Base-by-base conservation (phyloP, 202 grass and related monocot genomes). In the Carex sylvatica region DNA sequence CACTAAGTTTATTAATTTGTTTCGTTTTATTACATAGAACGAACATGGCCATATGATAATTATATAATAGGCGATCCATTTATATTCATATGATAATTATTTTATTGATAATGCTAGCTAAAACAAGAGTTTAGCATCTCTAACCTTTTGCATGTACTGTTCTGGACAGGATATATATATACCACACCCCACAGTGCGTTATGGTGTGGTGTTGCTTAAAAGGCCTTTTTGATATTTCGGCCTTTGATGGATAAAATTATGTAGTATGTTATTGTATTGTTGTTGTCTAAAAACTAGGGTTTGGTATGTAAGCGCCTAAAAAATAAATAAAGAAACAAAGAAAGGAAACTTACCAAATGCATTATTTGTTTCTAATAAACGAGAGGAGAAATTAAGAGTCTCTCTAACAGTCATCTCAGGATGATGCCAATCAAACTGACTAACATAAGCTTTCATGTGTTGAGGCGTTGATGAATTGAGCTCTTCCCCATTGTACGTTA, bases 381-480 rank as follows among this genome's bases (percentile, higher is more conserved):
- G 88, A 83, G 84, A 91, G 68, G 96, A 86, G 75, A 98, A 98
- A 88, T 98, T 84, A 51, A 98, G 82, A 0, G 92, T 98, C 63
- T 98, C 96, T 81, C 89, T 89, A 64, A 93, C 89, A 62, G 96
- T 98, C 96, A 98, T 98, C 86, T 98, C 96, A 51, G 96, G 82
- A 86, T 95, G 96, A 83, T 98, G 96, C 83, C 92, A 87, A 87
- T 95, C 92, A 87, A 90, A 60, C 83, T 98, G 96, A 85, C 91
- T 92, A 80, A 98, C 80, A 86, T 98, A 98, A 66, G 96, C 87
- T 82, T 82, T 89, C 78, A 93, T 83, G 61, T 88, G 90, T 47
- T 86, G 86, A 87, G 96, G 82, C 30, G 86, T 90, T 15, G 81
- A 88, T 44, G 86, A 74, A 85, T 80, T 90, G 75, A 93, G 82